A percentile compares a stretch with the other conserved stretches of the same genome.
Conservation (phyloP, 1,139 yeast genomes). For the Hansenula sp. region DNA sequence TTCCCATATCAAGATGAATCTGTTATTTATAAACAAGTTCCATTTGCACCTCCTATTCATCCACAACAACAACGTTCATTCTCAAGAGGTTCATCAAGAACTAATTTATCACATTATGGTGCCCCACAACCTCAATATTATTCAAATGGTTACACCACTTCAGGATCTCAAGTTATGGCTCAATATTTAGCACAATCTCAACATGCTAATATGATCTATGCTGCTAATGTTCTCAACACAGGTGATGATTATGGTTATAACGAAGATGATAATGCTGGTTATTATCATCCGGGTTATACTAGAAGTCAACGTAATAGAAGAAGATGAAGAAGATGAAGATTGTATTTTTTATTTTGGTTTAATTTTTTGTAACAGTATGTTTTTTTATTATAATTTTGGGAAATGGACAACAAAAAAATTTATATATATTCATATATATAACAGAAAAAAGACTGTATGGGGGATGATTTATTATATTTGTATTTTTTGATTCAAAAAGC, state of each 20-base stretch:
- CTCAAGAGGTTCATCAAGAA: conserved; percentile 3
- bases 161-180: conserved; percentile 75
- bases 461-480: no score
- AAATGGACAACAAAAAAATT: no score
- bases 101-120: not conserved
- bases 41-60: conserved; percentile 13
- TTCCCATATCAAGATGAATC: conserved; percentile 6
- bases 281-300: conserved; percentile 1
- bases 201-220: conserved; percentile 54
- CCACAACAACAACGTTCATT: not conserved
- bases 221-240: conserved; percentile 45
- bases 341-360: not conserved
- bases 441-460: no score
- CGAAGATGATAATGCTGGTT: conserved; percentile 12
- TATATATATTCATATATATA: no score
- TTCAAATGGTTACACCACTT: conserved; percentile 31
- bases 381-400: no score
- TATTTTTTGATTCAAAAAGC: no score
- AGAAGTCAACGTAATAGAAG: not conserved
- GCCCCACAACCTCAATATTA: not conserved
- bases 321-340: not conserved
- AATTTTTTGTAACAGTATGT: not conserved
- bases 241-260: conserved; percentile 24
- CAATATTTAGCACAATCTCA: conserved; percentile 71
- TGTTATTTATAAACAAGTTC: conserved; percentile 6